Conservation (phyloP, 192 early-diverging fungal genomes). For the Spinellus fusiger region DNA sequence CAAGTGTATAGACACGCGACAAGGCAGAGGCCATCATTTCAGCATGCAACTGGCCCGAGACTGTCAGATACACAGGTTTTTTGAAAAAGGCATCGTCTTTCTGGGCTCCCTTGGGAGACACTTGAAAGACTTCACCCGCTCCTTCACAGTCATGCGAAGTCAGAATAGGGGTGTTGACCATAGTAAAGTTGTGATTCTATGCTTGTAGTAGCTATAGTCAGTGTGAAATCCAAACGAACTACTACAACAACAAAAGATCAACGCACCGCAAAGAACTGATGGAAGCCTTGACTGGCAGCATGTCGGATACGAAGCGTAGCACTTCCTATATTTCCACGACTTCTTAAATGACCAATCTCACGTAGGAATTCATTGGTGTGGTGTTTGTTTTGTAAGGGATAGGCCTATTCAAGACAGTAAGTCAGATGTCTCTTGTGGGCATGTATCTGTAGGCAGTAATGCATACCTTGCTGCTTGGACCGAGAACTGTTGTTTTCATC, state of each 20-base stretch:
- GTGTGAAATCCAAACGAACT: no score
- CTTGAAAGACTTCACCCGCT: constrained; percentile 78
- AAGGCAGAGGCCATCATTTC: constrained; percentile 69
- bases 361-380: constrained; percentile 75
- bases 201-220: no score
- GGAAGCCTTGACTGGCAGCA: constrained; percentile 57
- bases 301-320: constrained; percentile 70
- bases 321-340: constrained; percentile 67
- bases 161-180: constrained; percentile 75
- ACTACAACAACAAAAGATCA: no score
- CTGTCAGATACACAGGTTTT: constrained; percentile 69
- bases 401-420: constrained; percentile 40
- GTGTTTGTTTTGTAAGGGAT: constrained; percentile 83
- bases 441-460: not conserved
- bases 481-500: constrained; percentile 43
- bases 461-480: constrained; percentile 48
- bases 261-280: constrained; percentile 65
- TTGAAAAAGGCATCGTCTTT: constrained; percentile 73
- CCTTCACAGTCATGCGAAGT: constrained; percentile 88
- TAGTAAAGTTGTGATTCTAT: constrained; percentile 66
- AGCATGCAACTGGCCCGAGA: constrained; percentile 82
- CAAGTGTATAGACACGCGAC: constrained; percentile 75
- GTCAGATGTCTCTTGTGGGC: not conserved
- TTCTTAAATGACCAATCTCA: constrained; percentile 68
- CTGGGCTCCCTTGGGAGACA: constrained; percentile 34